These are phyloP conservation scores for Botryotinia calthae DNA, from an alignment of 2,329 filamentous ascomycete species.

Conservation along the genomic window DNA sequence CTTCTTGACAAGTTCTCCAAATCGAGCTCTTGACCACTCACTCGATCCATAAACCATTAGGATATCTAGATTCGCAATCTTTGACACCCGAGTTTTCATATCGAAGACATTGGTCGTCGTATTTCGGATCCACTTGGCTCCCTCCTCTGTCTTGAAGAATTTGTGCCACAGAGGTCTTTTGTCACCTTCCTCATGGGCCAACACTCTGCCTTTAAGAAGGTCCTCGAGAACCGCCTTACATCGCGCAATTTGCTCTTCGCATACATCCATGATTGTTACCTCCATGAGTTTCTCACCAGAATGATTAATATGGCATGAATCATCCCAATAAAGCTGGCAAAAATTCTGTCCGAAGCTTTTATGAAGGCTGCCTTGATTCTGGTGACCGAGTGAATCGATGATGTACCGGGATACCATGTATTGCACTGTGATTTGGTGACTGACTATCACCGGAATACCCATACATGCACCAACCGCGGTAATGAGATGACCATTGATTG, in stretches of 20 bases:
- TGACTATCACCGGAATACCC: not conserved
- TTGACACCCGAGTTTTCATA: not conserved
- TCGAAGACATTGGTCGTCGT: not conserved
- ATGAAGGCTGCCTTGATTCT: not conserved
- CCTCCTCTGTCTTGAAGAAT: not conserved
- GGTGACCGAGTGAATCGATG: not conserved
- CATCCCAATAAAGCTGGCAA: not conserved
- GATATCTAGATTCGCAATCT: not conserved
- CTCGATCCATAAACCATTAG: not conserved
- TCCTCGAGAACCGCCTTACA: not conserved
- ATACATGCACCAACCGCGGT: not conserved
- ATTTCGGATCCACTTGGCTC: not conserved
- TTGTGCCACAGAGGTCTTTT: not conserved
- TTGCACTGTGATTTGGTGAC: not conserved
- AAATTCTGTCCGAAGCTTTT: not conserved
- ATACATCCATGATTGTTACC: not conserved
- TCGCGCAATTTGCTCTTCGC: not conserved
- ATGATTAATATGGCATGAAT: not conserved
- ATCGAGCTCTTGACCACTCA: not conserved
- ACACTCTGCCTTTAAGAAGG: not conserved
- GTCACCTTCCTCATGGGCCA: not conserved
- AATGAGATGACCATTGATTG: not conserved
- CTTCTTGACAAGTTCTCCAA: not conserved
- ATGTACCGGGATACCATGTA: not conserved
- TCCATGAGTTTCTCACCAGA: not conserved